Base-by-base conservation (phyloP, 805 yeast species). In the Suhomyces prunicola region DNA sequence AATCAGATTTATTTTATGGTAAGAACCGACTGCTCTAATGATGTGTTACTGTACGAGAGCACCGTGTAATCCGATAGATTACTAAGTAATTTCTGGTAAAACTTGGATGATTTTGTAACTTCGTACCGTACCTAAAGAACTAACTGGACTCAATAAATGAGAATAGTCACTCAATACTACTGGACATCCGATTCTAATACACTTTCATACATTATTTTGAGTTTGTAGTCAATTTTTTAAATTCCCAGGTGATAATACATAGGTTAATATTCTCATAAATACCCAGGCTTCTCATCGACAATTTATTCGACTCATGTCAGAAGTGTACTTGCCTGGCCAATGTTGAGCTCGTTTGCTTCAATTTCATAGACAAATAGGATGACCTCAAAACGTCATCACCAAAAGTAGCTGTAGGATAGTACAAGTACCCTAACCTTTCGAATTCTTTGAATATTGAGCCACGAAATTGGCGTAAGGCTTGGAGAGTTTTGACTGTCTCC, bases 311-410 rank as follows among this genome's bases (percentile, higher is more conserved):
- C 51, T 48, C 26, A 50, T 39, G 17, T 47, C 51, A n/a, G 50
- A 27, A n/a, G 76, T 59, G 48, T 57, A 65, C 46, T 66, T 69
- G 2, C 84, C 55, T 76, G 81, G 4, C 84, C 84, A n/a, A 81
- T 41, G 1, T 76, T 76, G 22, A 81, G 58, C 49, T 72, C 72
- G 31, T 67, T 60, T 42, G 69, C 67, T 31, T 78, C 84, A 47
- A 83, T 62, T 63, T 84, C 86, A 53, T 75, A 84, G 46, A 82
- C 86, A 39, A 78, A 58, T 83, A 83, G 1, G 80, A 81, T 27
- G 76, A 64, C 54, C 79, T 71, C 52, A 84, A 62, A 64, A 84
- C 78, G 3, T 78, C 69, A 60, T 82, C 86, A 47, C 88, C 88
- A 12, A 82, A 64, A 6, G 77, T 50, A 13, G 15, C 22, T 22